phyloP scores from a whole-genome alignment of 192 early-diverging fungal genomes.

The Paraglomus occultum region DNA sequence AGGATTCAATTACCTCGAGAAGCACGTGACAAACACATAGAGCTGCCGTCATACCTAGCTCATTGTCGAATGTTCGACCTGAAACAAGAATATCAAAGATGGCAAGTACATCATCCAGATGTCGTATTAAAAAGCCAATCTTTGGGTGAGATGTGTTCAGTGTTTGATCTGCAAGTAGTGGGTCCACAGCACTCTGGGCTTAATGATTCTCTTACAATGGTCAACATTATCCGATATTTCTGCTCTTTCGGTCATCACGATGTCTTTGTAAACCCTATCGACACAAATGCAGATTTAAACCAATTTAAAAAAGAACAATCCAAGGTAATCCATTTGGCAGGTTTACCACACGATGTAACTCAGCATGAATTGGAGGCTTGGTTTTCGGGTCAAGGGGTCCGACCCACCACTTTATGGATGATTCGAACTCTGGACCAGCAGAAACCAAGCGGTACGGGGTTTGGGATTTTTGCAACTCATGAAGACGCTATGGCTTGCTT shows the following conservation, averaged over 20 bases:
- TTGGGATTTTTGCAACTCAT: slow-evolving; percentile 62
- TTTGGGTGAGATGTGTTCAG: slow-evolving; percentile 57
- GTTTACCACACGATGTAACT: slow-evolving; percentile 60
- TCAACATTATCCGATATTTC: slow-evolving; percentile 53
- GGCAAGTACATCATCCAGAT: slow-evolving; percentile 60
- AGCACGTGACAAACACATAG: slow-evolving; percentile 60
- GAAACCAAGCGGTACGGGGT: slow-evolving; percentile 63
- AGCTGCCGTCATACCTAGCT: slow-evolving; percentile 55
- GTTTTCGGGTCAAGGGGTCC: slow-evolving; percentile 53
- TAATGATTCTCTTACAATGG: slow-evolving; percentile 60
- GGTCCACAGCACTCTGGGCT: slow-evolving; percentile 56
- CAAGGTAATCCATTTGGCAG: slow-evolving; percentile 60
- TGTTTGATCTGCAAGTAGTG: slow-evolving; percentile 48
- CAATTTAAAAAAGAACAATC: slow-evolving; percentile 65
- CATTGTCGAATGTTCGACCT: slow-evolving; percentile 65
- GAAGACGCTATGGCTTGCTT: slow-evolving; percentile 61
- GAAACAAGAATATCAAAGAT: slow-evolving; percentile 62
- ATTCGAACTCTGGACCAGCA: slow-evolving; percentile 52
- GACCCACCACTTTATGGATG: slow-evolving; percentile 61
- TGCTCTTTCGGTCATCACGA: slow-evolving; percentile 49
- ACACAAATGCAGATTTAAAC: slow-evolving; percentile 58
- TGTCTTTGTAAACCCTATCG: slow-evolving; percentile 61
- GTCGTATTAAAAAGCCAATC: slow-evolving; percentile 50
- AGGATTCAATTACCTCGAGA: slow-evolving; percentile 68
- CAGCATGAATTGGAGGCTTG: slow-evolving; percentile 61